Evolutionary conservation across 2,329 filamentous ascomycete genomes (phyloP).

Genomic region (Colletotrichum lentis): DNA sequence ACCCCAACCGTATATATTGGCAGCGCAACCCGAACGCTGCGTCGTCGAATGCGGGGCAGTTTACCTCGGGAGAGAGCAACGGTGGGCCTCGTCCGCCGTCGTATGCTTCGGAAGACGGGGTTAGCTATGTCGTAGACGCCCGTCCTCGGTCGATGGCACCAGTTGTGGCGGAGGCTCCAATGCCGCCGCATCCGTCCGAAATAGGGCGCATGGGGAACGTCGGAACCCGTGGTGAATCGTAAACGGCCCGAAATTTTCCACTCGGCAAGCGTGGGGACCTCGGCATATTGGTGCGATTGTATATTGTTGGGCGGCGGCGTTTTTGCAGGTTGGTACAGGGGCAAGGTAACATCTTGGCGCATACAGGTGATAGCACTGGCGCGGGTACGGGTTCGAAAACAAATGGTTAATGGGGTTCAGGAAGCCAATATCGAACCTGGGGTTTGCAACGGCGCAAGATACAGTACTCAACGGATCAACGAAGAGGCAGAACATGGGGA

Average conservation of each 20-base stretch:
- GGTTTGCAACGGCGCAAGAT: not conserved
- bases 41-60: not conserved
- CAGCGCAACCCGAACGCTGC: constrained; percentile 65
- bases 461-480: not conserved
- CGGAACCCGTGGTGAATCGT: constrained; percentile 2
- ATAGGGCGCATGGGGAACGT: constrained; percentile 40
- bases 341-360: not conserved
- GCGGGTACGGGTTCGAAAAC: not conserved
- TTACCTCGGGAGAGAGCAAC: constrained; percentile 37
- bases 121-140: constrained; percentile 75
- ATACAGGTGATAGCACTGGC: not conserved
- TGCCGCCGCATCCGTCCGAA: constrained; percentile 61
- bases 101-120: constrained; percentile 78
- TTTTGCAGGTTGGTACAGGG: not conserved
- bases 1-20: constrained; percentile 85
- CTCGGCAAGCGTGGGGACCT: not conserved
- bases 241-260: not conserved
- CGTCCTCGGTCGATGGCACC: constrained; percentile 66
- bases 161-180: not conserved
- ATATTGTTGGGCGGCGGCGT: not conserved
- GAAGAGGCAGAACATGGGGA: not conserved
- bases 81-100: constrained; percentile 69
- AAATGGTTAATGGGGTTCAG: not conserved
- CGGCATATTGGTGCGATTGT: constrained; percentile 2
- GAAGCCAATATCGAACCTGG: not conserved